Evolutionary conservation across 495 filamentous ascomycete species (phyloP).

Genomic region (Talaromyces ruber): DNA sequence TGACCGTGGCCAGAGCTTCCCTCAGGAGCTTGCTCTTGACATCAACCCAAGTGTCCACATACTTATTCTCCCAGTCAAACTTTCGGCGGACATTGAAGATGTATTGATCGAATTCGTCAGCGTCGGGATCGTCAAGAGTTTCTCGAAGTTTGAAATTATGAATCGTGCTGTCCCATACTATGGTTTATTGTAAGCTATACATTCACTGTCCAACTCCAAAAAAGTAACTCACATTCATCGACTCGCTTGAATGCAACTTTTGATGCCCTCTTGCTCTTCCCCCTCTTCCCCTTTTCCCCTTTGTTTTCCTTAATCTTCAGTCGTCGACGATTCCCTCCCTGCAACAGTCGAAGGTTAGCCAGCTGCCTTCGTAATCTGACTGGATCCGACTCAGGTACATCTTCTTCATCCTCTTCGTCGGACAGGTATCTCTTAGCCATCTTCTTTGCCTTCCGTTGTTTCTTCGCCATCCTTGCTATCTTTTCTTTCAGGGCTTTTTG

Average conservation of each 20-base stretch:
- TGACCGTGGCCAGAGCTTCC: slow-evolving; percentile 61
- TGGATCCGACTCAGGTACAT: slow-evolving; percentile 12
- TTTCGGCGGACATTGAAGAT: slow-evolving; percentile 79
- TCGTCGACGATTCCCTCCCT: slow-evolving; percentile 11
- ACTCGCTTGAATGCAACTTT: slow-evolving; percentile 80
- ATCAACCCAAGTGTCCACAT: slow-evolving; percentile 67
- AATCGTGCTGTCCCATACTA: slow-evolving; percentile 67
- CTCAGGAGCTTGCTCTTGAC: slow-evolving; percentile 78
- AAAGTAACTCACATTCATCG: slow-evolving; percentile 52
- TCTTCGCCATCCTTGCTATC: slow-evolving; percentile 25
- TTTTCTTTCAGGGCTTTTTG: slow-evolving; percentile 30
- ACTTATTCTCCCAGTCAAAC: slow-evolving; percentile 86
- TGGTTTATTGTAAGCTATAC: background rate
- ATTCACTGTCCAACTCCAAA: background rate
- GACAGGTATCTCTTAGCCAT: slow-evolving; percentile 25
- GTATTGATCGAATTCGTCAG: slow-evolving; percentile 75
- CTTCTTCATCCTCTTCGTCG: slow-evolving; percentile 17
- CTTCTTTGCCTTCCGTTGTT: slow-evolving; percentile 40
- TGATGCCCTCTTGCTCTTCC: slow-evolving; percentile 42
- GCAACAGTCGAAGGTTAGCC: slow-evolving; percentile 14
- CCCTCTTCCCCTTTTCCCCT: slow-evolving; percentile 13
- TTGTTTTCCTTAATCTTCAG: slow-evolving; percentile 6
- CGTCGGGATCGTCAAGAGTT: slow-evolving; percentile 61
- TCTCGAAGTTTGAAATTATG: slow-evolving; percentile 80
- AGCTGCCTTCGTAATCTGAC: slow-evolving; percentile 15